Evolutionary conservation across 2,329 filamentous ascomycete species (phyloP), one percentile per base, ranked within the genome.

Genomic region (Pseudodiploospora longispora): DNA sequence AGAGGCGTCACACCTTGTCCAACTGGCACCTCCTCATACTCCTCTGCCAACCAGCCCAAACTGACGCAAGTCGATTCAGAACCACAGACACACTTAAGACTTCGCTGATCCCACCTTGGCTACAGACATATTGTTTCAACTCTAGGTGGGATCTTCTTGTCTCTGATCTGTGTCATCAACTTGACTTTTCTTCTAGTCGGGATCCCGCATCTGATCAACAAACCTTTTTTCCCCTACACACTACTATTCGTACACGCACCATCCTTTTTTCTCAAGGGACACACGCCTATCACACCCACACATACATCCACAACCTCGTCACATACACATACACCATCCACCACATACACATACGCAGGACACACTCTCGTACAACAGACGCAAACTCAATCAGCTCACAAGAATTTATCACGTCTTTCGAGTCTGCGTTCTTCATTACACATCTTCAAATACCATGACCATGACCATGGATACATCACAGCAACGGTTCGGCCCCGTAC

Each of bases 391-490:
- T 19, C 19, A 19, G 19, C 19, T 19, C 19, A 19, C 45, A 38
- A 38, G 7, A 39, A 38, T 43, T 42, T 19, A 19, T 19, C 19
- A 19, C 19, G 19, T 19, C 19, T 19, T 19, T 39, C 34, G 36
- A 34, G 27, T 38, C 33, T 43, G 36, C 43, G 42, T 30, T 30
- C 32, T 34, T 43, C 27, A 10, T n/a, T 30, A 32, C 32, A 27
- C 31, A 6, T 38, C 37, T 38, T 36, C 45, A 46, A 50, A 59
- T 70, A 80, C 67, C 66, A 95, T 95, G 89, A 93, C 88, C 71
- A 95, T 95, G 88, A 87, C 90, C 67, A 80, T 95, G 73, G 88
- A 95, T 71, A 81, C 82, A 60, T 86, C 89, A 66, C 88, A 91
- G 70, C 87, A 82, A 72, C 80, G 80, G 65, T 87, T 85, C 70